Evolutionary conservation across 352 stramenopile species (phyloP), one percentile per base, ranked within the genome.

Genomic region (Phytophthora colocasiae): DNA sequence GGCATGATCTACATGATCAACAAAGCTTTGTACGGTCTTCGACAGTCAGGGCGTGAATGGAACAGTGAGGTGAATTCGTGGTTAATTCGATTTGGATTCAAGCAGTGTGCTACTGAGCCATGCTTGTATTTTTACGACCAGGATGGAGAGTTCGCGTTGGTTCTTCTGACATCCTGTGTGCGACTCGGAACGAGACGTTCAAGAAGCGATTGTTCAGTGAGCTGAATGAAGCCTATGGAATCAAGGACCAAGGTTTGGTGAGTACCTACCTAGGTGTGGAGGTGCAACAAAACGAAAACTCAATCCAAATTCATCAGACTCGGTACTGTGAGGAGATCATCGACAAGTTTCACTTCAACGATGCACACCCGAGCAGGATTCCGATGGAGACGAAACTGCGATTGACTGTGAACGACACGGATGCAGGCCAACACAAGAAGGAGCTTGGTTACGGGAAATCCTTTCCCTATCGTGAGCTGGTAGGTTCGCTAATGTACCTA

Each of bases 401-500:
- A 15, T 15, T 40, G 27, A 46, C 47, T 19, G 58, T 47, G 7
- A 41, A 69, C 32, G 40, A 58, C 17, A 32, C 52, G 47, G 41
- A 31, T 22, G 19, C 19, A 19, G 19, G 19, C 19, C 39, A 34
- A 19, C 41, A 38, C 10, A 58, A 68, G 9, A 3, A 62, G 19
- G 12, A 9, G 3, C 61, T 38, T 29, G 38, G 6, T 3, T 10
- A 29, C 32, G 46, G 29, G 1, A 55, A 53, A 26, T 40, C 3
- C 12, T 61, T 55, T 39, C 45, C 10, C 31, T 78, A 71, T 45
- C 43, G 61, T 14, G 53, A 59, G 10, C 19, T 58, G 1, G 32
- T 76, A 7, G 63, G 56, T 9, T 64, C 54, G 46, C 45, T 72
- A 9, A 72, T 80, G 73, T 77, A 75, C 32, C 36, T 77, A 14